Conservation (phyloP, 2,329 filamentous ascomycete species). For the Aureobasidium leucospermi region DNA sequence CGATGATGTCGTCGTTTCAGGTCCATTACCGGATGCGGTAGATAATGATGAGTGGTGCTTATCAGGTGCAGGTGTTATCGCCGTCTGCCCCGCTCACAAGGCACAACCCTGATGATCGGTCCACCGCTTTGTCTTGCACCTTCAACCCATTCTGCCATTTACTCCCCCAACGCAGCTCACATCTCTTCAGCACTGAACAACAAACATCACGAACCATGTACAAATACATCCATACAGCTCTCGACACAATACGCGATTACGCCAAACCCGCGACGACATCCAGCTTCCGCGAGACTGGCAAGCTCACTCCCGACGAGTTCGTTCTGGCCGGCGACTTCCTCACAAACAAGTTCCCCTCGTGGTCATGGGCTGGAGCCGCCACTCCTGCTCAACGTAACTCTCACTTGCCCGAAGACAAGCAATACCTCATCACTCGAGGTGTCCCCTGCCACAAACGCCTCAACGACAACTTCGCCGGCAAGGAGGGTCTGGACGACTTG, state of each 20-base stretch:
- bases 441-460: constrained; percentile 89
- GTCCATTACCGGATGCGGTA: neutral
- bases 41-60: neutral
- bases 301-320: constrained; percentile 97
- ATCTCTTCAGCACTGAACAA: neutral
- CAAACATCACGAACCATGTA: constrained; percentile 40
- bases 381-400: constrained; percentile 68
- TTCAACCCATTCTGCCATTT: neutral
- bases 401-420: constrained; percentile 82
- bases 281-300: constrained; percentile 85
- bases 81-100: constrained; percentile 3
- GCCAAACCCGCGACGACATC: constrained; percentile 84
- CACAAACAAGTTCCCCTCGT: constrained; percentile 97
- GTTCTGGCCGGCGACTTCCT: constrained; percentile 92
- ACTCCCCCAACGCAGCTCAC: neutral
- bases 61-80: neutral
- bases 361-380: constrained; percentile 91
- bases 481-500: constrained; percentile 76
- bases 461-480: constrained; percentile 87
- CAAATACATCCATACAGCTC: constrained; percentile 77
- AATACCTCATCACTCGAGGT: constrained; percentile 89
- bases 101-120: constrained; percentile 11
- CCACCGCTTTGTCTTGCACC: constrained; percentile 5
- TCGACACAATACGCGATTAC: constrained; percentile 89
- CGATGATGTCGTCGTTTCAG: neutral